Evolutionary conservation across 768 basidiomycete genomes (phyloP), one percentile per base, ranked within the genome.

Genomic region (Leucogyrophana mollusca): DNA sequence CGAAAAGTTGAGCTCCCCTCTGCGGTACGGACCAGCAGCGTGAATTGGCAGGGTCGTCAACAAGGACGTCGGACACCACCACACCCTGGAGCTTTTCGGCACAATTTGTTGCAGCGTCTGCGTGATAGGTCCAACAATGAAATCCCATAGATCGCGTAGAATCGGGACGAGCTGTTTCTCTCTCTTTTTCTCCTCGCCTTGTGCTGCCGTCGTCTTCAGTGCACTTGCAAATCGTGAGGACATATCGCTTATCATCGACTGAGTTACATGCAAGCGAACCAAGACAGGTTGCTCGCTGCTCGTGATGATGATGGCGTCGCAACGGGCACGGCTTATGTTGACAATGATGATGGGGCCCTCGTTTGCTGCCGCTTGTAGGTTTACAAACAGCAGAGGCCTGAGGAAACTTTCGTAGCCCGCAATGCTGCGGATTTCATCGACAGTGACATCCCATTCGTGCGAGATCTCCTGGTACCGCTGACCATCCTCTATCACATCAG

Each of bases 251-350:
- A 63, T 25, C 14, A 48, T 50, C 1, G 43, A 38, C 17, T 54
- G 47, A 1, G 55, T 50, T 9, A 52, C 43, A 30, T 6, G 27
- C 13, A 30, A 13, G 8, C 56, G 53, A 4, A 62, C 49, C 17
- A 51, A 51, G 30, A 47, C 54, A 0, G 59, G 62, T 2, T 52
- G 25, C 8, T 46, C 47, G 9, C 53, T 47, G 9, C 54, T 34
- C n/a, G 56, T 34, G 18, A 73, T 54, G 10, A 72, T 64, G 21
- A 75, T 21, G 0, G 70, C 72, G 46, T 75, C 70, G 30, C 70
- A 74, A n/a, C 68, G 56, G 27, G 21, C 46, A 9, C 24, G 20
- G 46, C 58, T 52, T 20, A 61, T 48, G 32, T 73, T 74, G 37
- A 74, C 54, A 13, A 75, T 46, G 16, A 72, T 63, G n/a, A 69